Evolutionary conservation across 2,329 filamentous ascomycete species (phyloP).

Genomic region (Thelonectria rubi): DNA sequence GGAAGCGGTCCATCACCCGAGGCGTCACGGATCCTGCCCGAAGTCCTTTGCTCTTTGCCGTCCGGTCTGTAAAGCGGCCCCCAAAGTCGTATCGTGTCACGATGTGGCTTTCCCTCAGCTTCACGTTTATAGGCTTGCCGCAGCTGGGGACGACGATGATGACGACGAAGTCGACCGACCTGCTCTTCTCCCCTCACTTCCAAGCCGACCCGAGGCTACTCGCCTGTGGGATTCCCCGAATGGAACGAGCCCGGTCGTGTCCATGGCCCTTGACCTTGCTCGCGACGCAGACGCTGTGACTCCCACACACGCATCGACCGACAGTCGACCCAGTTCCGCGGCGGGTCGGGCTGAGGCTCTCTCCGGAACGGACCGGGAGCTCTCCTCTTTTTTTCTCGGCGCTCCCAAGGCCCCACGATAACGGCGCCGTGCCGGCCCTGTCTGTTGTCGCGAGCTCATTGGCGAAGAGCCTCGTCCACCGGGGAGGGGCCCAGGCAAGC

Average conservation of each 20-base stretch:
- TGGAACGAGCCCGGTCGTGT: neutral
- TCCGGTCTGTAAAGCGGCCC: too few species aligned
- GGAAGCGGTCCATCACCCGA: neutral
- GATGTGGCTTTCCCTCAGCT: neutral
- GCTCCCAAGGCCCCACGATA: neutral
- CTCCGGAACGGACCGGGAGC: conserved; percentile 15
- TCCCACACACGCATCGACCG: neutral
- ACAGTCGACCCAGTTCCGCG: conserved; percentile 8
- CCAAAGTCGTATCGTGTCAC: neutral
- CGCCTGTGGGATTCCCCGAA: conserved; percentile 11
- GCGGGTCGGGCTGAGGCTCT: neutral
- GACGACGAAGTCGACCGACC: neutral
- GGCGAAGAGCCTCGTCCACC: neutral
- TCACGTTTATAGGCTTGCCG: neutral
- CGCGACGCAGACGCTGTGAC: neutral
- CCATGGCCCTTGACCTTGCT: neutral
- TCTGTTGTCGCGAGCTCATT: conserved; percentile 4
- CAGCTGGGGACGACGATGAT: neutral
- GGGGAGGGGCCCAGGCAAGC: neutral
- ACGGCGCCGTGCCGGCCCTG: neutral
- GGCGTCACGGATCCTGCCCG: neutral
- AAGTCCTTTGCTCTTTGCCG: neutral
- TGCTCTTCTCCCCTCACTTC: conserved; percentile 11
- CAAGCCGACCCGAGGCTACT: conserved; percentile 13
- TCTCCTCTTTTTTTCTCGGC: conserved; percentile 1